Base-by-base conservation (phyloP, 257 asterid genomes). In the Dorcoceras hygrometricum region DNA sequence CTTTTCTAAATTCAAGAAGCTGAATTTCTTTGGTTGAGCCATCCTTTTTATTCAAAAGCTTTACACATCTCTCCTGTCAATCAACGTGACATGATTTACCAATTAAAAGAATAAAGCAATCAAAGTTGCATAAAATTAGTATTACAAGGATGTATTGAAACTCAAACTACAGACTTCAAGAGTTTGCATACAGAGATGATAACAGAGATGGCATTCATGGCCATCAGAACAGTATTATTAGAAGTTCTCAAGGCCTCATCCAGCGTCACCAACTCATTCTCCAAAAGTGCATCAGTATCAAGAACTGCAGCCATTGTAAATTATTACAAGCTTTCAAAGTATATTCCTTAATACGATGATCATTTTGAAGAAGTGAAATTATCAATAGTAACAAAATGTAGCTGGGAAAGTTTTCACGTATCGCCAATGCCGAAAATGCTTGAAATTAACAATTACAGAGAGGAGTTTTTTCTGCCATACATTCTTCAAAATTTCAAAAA, bases 201-300 rank as follows among this genome's bases (percentile, higher is more conserved):
- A 81, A 86, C 54, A 25, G 95, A 81, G 64, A 90, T 85, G 73
- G 95, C 94, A 76, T 90, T 87, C 79, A 86, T 74, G 60, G 97
- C 95, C 97, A 93, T 90, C 77, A 93, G 72, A 76, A 83, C 95
- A 63, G 97, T 96, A 81, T 84, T 83, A 36, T 87, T 81, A 28
- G 89, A 82, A 69, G 95, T 83, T 81, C 76, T 90, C 73, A 86
- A 69, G 62, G 99, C 97, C 84, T 93, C 99, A 70, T 93, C 99
- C 71, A 93, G 82, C 53, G 99, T 93, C 55, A 93, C 87, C 75
- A 88, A 74, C 79, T 93, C 97, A 80, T 85, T 90, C 57, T 87
- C 87, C 23, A 93, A 88, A 73, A 93, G 97, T 22, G 84, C 71
- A 75, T 93, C 94, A 71, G 99, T 90, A 67, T 93, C 97, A 76